phyloP scores from a whole-genome alignment of 176 grass and related monocot species.

The Ensete ventricosum region DNA sequence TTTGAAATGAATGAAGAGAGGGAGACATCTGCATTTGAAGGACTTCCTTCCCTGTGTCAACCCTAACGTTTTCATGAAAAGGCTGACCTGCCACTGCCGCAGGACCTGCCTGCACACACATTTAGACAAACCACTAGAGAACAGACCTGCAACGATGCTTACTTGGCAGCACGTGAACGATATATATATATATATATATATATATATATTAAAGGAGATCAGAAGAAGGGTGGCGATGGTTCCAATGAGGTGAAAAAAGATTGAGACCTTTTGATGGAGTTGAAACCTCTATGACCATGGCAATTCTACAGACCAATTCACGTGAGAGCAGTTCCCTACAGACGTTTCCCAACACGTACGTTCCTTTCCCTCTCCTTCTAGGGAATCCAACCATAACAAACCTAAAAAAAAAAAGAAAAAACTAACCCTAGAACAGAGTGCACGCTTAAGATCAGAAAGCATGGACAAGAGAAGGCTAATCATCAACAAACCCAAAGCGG shows the following conservation, averaged over 20 bases:
- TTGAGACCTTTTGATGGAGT: not conserved
- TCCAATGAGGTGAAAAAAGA: not conserved
- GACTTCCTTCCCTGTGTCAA: not conserved
- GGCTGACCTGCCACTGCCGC: not conserved
- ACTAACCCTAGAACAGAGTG: not conserved
- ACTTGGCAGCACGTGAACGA: constrained; percentile 28
- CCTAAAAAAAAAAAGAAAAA: constrained; percentile 22
- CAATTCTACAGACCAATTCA: not conserved
- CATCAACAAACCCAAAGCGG: not conserved
- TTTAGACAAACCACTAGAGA: constrained; percentile 20
- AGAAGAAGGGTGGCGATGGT: not conserved
- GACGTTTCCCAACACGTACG: not conserved
- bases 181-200: not conserved
- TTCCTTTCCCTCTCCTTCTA: not conserved
- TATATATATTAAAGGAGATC: not conserved
- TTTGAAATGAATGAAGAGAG: not conserved
- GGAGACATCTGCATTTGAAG: not conserved
- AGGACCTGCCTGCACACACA: constrained; percentile 1
- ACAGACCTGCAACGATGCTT: constrained; percentile 25
- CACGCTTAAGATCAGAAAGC: not conserved
- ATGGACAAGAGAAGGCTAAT: not conserved
- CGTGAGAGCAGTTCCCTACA: constrained; percentile 18
- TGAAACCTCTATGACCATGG: not conserved
- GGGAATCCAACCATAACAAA: constrained; percentile 37
- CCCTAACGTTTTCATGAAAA: constrained; percentile 8